phyloP scores from a whole-genome alignment of 768 basidiomycete genomes.

The Thelephora aurantiotincta region DNA sequence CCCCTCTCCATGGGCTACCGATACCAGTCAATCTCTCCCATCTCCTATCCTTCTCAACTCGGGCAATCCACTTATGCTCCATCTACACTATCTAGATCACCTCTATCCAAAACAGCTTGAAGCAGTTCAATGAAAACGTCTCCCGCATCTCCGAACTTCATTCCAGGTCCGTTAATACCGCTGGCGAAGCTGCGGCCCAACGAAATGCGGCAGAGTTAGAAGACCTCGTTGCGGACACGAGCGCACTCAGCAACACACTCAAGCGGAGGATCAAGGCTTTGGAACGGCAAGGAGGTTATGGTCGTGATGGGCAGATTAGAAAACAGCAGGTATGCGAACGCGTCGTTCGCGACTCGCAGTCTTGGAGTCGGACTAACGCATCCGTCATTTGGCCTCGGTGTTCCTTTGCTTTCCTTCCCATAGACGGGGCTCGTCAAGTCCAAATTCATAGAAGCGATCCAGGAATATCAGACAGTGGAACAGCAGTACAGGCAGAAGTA shows the following conservation, averaged over 20 bases:
- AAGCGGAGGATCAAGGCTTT: conserved; percentile 47
- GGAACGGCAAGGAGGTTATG: conserved; percentile 25
- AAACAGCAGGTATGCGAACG: conserved; percentile 24
- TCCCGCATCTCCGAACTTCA: conserved; percentile 33
- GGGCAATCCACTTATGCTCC: not conserved
- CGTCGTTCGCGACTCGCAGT: not conserved
- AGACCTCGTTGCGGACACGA: conserved; percentile 44
- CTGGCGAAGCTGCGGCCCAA: conserved; percentile 29
- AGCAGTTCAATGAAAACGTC: conserved; percentile 31
- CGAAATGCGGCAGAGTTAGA: conserved; percentile 34
- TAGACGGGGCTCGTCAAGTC: conserved; percentile 46
- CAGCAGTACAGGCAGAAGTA: conserved; percentile 52
- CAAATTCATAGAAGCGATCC: conserved; percentile 65
- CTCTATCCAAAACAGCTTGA: conserved; percentile 31
- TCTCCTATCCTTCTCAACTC: no score
- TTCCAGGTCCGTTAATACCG: conserved; percentile 33
- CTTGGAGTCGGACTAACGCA: no score
- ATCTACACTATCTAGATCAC: conserved; percentile 22
- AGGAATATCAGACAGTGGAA: conserved; percentile 67
- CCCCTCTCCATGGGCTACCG: not conserved
- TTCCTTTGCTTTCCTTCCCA: not conserved
- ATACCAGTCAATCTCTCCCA: no score
- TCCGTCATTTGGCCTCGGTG: not conserved
- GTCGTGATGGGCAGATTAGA: conserved; percentile 31
- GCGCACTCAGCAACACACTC: conserved; percentile 38